phyloP scores from a whole-genome alignment of 768 basidiomycete genomes.

The Phallus indusiatus region DNA sequence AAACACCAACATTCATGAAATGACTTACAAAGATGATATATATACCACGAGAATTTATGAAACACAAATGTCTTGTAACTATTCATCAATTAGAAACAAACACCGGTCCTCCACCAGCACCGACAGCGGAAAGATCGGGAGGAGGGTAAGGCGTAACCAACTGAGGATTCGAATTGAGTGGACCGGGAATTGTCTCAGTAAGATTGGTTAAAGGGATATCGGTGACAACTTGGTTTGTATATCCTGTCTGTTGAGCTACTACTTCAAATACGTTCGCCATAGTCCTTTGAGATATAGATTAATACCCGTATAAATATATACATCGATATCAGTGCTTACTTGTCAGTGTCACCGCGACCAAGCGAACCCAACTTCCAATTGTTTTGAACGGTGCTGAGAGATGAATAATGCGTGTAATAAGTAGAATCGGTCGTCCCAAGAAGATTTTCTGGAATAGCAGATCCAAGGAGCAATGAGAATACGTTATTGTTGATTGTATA shows the following conservation, averaged over 20 bases:
- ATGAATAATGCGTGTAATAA: constrained; percentile 56
- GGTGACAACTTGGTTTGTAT: constrained; percentile 12
- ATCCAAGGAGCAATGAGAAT: constrained; percentile 34
- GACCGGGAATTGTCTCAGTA: constrained; percentile 16
- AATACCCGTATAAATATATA: neutral
- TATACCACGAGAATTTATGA: no score
- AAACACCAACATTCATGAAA: no score
- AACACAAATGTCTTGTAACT: no score
- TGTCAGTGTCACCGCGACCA: constrained; percentile 47
- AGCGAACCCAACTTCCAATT: constrained; percentile 57
- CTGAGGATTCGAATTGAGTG: constrained; percentile 3
- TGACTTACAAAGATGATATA: no score
- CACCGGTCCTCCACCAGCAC: constrained; percentile 15
- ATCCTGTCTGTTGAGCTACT: constrained; percentile 12
- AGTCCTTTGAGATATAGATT: neutral
- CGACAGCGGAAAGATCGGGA: constrained; percentile 13
- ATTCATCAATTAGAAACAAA: constrained; percentile 3
- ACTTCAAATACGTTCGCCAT: constrained; percentile 15
- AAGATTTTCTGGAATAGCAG: constrained; percentile 32
- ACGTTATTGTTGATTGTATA: constrained; percentile 34
- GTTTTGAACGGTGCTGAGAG: constrained; percentile 42
- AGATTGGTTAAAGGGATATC: constrained; percentile 15
- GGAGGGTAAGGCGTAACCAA: constrained; percentile 12
- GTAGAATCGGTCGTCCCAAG: constrained; percentile 38
- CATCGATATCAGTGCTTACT: constrained; percentile 18